Evolutionary conservation across 208 protist genomes (phyloP).

Genomic region (Acanthamoeba culbertsoni): DNA sequence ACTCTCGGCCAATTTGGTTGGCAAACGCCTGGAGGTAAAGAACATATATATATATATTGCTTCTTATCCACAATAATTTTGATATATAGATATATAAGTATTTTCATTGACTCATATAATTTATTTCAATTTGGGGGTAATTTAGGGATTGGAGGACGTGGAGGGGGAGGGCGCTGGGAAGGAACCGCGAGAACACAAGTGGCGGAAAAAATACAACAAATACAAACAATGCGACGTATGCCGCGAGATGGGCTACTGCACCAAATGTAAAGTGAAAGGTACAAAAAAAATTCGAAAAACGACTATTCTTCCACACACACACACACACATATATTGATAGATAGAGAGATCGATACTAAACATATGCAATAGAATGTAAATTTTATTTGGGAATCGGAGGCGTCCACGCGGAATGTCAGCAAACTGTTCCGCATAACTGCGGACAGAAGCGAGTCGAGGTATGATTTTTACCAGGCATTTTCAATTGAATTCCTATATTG

Average conservation of each 20-base stretch:
- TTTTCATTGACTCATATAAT: background rate
- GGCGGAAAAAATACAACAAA: slow-evolving; percentile 8
- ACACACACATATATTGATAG: no score
- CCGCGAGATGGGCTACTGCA: slow-evolving; percentile 8
- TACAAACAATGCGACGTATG: slow-evolving; percentile 11
- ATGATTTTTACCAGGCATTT: background rate
- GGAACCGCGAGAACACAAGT: background rate
- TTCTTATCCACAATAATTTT: background rate
- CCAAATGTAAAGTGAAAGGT: background rate
- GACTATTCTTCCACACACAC: no score
- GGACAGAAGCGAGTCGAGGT: background rate
- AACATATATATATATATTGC: background rate
- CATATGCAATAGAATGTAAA: background rate
- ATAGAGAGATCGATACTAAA: no score
- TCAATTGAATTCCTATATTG: background rate
- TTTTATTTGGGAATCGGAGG: background rate
- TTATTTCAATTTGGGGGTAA: background rate
- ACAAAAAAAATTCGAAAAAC: no score
- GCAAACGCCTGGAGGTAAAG: background rate
- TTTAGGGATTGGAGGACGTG: background rate
- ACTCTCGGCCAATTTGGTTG: background rate
- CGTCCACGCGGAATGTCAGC: background rate
- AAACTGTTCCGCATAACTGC: background rate
- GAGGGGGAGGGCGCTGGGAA: background rate
- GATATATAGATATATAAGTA: background rate